These are phyloP conservation scores for Francoa sonchifolia DNA, from an alignment of 441 rosid species.

Conservation along the genomic window DNA sequence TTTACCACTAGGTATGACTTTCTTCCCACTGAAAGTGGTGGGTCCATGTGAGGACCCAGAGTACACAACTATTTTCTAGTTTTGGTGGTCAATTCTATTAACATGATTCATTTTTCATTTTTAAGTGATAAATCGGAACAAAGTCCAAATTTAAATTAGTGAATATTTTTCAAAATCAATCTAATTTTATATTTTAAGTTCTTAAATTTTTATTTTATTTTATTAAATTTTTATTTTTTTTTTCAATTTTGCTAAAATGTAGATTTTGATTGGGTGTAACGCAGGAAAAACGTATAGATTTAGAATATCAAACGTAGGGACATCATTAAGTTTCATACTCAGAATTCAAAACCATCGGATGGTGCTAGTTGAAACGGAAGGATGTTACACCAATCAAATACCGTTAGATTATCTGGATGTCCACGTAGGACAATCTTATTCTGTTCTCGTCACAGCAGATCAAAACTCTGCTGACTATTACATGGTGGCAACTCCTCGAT, in stretches of 20 bases:
- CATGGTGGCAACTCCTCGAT: too few species aligned
- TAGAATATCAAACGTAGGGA: slow-evolving; percentile 83
- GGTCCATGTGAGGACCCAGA: not conserved
- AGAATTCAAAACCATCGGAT: slow-evolving; percentile 71
- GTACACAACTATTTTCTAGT: too few species aligned
- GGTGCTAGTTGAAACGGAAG: slow-evolving; percentile 89
- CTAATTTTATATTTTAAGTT: too few species aligned
- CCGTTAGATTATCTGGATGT: slow-evolving; percentile 64
- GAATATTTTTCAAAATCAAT: not conserved
- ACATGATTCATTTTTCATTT: slow-evolving; percentile 38
- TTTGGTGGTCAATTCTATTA: slow-evolving; percentile 40
- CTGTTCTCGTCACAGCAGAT: slow-evolving; percentile 75
- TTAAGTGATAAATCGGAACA: not conserved
- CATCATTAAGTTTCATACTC: slow-evolving; percentile 63
- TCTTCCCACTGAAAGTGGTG: not conserved
- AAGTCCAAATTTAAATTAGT: not conserved
- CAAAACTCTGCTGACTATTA: slow-evolving; percentile 81
- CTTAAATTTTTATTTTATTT: not conserved
- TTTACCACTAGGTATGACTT: too few species aligned
- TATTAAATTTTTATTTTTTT: not conserved
- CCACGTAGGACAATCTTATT: slow-evolving; percentile 80
- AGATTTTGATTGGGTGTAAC: not conserved
- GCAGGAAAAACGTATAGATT: slow-evolving; percentile 77
- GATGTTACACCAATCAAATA: slow-evolving; percentile 75
- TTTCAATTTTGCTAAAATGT: not conserved